Conservation (phyloP, 2,329 filamentous ascomycete genomes). For the Taxawa tesnikishii region DNA sequence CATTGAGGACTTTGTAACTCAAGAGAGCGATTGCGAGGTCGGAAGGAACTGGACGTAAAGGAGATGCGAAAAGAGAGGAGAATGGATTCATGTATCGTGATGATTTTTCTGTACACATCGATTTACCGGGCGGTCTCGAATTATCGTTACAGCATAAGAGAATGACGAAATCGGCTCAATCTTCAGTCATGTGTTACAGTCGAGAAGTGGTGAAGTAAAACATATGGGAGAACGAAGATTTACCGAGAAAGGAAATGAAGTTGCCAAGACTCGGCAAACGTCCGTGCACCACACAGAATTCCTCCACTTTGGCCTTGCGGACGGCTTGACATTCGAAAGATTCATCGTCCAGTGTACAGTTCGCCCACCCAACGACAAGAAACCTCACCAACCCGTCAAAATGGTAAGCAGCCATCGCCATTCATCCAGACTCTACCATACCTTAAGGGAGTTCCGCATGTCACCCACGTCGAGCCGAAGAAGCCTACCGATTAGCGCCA, state of each 20-base stretch:
- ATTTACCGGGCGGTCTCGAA: neutral
- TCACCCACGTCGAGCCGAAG: neutral
- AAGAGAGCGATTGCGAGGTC: too few relatives aligned
- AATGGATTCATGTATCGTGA: too few relatives aligned
- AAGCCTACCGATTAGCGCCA: too few relatives aligned
- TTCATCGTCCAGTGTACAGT: neutral
- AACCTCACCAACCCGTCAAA: slow-evolving; percentile 9
- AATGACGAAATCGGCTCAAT: neutral
- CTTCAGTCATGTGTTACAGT: neutral
- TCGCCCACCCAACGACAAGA: slow-evolving; percentile 6
- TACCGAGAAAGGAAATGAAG: too few relatives aligned
- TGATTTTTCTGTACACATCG: neutral
- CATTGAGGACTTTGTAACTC: neutral
- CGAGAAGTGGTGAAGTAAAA: neutral
- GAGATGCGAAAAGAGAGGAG: too few relatives aligned
- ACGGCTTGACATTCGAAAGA: neutral
- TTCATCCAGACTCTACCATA: neutral
- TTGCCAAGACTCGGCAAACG: neutral
- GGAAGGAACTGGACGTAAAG: neutral
- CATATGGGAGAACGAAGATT: neutral
- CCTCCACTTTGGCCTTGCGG: neutral
- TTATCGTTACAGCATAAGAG: neutral
- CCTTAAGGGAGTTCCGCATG: neutral
- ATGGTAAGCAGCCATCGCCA: slow-evolving; percentile 9
- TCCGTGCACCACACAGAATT: neutral